Base-by-base conservation (phyloP, 2,329 filamentous ascomycete species). In the Dothideomycetidae sp. region DNA sequence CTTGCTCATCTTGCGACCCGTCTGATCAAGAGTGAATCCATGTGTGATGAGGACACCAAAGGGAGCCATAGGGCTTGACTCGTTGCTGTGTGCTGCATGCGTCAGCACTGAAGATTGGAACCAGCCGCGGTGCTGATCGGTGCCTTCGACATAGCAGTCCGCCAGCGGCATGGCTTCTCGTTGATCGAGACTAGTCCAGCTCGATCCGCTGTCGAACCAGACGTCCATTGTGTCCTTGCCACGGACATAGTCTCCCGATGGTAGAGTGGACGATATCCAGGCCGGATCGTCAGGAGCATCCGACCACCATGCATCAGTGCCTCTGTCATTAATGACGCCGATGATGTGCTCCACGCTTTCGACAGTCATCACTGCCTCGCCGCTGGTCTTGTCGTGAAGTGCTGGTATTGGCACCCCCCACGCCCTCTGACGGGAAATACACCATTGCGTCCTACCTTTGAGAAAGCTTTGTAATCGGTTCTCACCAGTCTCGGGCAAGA, bases 1-100 rank as follows among this genome's bases (percentile, higher is more conserved):
- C 58, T 98, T 98, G 54, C 86, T 94, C 90, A 98, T 98, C 58
- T 98, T 98, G 54, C 82, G 84, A n/a, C 86, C 86, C 23, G 81
- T 64, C 34, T 79, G 70, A 50, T 98, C 90, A 2, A 98, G 71
- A 0, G 84, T 86, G 55, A 98, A 98, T 1, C 90, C 90, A 53
- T 98, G 90, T 0, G 90, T 98, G 43, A 94, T 78, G n/a, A 98
- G 67, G 3, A 75, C 81, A 52, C 77, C 81, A 63, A 92, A 98
- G 0, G 90, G 90, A 0, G 88, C 68, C 46, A 61, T 50, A 4
- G 55, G 49, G 0, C 43, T 46, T 4, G 53, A 49, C 1, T 53
- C 45, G 2, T 58, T 55, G 30, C 59, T 60, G 47, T 75, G 69
- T 3, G 70, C 67, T 18, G 93, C 71, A 34, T 83, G 76, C 0